Evolutionary conservation across 2,329 filamentous ascomycete species (phyloP), one percentile per base, ranked within the genome.

Genomic region (Aspergillus sp.): DNA sequence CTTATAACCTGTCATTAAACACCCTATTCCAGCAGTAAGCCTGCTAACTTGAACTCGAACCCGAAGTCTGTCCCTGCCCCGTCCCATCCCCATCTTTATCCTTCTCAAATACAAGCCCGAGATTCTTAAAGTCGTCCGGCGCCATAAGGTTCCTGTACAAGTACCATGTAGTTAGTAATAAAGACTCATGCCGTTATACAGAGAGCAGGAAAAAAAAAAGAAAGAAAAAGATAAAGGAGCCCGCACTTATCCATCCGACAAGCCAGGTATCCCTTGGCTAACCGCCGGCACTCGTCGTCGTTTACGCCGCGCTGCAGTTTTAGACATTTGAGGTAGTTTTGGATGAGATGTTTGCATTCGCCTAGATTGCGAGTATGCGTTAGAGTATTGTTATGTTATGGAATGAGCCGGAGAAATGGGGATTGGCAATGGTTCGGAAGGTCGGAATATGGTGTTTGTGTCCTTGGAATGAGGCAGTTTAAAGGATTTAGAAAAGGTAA

Each of bases 161-260:
- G 6, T 13, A n/a, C n/a, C 34, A n/a, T 3, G 4, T 9, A 8
- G 26, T 30, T 9, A 30, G 4, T 9, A 30, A 30, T 1, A 9
- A 30, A 30, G 26, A 30, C 26, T 9, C 26, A 30, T 30, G 26
- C 3, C 9, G 8, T 30, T 30, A 18, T 20, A 24, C 17, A 22
- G 13, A 38, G 24, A 34, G 4, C 7, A 24, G 24, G 24, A 24
- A 24, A 7, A 7, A 4, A 15, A 6, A 15, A n/a, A 18, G 36
- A 15, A 13, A 36, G 12, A 17, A 24, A 26, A 18, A 17, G 11
- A 3, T 3, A 9, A 13, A 24, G 18, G n/a, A 11, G n/a, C 43
- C 78, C 87, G 71, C 80, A 96, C 92, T 88, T 86, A 66, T 98
- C 93, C 95, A 99, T 99, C 48, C 95, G 86, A 75, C 95, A 99